A percentile compares a stretch with the other conserved stretches of the same genome.
Evolutionary conservation across 2,329 filamentous ascomycete genomes (phyloP).

Genomic region (Grosmannia serpens): DNA sequence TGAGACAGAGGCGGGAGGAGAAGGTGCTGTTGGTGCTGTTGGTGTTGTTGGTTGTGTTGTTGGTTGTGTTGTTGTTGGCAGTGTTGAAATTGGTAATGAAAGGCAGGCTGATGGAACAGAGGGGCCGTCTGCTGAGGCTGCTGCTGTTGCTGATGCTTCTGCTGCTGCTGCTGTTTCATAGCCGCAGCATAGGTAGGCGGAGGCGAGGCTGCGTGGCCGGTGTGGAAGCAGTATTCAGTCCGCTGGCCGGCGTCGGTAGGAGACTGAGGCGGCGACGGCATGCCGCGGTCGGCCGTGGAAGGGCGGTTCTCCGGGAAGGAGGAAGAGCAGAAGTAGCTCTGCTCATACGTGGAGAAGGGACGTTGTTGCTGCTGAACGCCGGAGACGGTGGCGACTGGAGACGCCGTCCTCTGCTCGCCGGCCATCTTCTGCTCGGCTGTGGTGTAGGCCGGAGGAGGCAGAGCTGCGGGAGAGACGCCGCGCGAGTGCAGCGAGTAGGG

Average conservation of each 20-base stretch:
- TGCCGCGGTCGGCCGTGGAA: not conserved
- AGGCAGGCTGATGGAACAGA: not conserved
- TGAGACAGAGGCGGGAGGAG: not conserved
- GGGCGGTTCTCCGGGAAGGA: not conserved
- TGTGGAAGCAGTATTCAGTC: not conserved
- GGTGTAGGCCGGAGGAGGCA: conserved; percentile 8
- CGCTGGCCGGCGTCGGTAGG: conserved; percentile 1
- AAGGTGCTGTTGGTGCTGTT: not conserved
- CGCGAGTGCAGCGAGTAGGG: not conserved
- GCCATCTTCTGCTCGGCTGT: not conserved
- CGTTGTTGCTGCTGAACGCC: not conserved
- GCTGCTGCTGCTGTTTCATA: not conserved
- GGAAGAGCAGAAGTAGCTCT: conserved; percentile 8
- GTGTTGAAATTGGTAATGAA: not conserved
- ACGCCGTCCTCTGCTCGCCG: not conserved
- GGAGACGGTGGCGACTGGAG: not conserved
- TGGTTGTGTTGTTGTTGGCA: not conserved
- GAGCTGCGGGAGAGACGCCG: conserved; percentile 1
- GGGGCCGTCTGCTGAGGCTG: not conserved
- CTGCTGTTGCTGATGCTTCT: not conserved
- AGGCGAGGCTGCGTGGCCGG: not conserved
- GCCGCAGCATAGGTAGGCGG: not conserved
- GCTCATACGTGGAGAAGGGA: conserved; percentile 5
- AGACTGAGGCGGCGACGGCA: conserved; percentile 12
- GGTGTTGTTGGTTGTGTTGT: not conserved